Conservation (phyloP, 2,329 filamentous ascomycete species). For the Aspergillus luchuensis region DNA sequence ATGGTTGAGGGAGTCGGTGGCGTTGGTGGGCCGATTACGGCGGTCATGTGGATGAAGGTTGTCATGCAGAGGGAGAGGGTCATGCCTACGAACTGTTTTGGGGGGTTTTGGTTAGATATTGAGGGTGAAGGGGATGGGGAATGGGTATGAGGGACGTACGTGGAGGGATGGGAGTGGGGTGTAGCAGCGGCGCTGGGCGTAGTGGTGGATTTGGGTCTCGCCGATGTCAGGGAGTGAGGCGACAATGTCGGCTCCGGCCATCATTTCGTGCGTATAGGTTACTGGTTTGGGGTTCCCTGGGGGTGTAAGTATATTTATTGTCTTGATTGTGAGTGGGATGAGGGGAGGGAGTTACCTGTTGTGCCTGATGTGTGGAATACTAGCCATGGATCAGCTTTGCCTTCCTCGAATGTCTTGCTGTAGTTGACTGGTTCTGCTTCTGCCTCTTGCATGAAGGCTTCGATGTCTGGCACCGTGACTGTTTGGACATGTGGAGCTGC, state of each 20-base stretch:
- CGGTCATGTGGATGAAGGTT: constrained; percentile 16
- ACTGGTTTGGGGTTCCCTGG: constrained; percentile 25
- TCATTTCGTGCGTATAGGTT: constrained; percentile 27
- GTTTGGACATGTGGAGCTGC: constrained; percentile 15
- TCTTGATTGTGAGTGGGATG: background rate
- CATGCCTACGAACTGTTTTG: constrained; percentile 23
- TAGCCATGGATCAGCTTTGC: constrained; percentile 30
- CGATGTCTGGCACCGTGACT: constrained; percentile 18
- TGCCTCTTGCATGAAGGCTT: constrained; percentile 20
- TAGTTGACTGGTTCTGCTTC: constrained; percentile 21
- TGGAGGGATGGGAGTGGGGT: constrained; percentile 29
- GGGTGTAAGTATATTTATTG: background rate
- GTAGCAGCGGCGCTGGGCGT: constrained; percentile 20
- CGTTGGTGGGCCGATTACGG: constrained; percentile 22
- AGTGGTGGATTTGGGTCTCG: constrained; percentile 13
- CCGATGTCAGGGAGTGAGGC: constrained; percentile 14
- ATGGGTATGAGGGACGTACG: constrained; percentile 10
- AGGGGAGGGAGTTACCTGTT: constrained; percentile 22
- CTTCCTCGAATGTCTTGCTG: constrained; percentile 29
- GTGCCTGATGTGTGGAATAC: constrained; percentile 33
- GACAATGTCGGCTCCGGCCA: constrained; percentile 15
- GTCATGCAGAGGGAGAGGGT: constrained; percentile 21
- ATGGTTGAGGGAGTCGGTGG: constrained; percentile 16
- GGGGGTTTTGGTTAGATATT: background rate
- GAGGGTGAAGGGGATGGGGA: background rate